Conservation (phyloP, 1,284 basidiomycete species). For the Trichosporon faecale region DNA sequence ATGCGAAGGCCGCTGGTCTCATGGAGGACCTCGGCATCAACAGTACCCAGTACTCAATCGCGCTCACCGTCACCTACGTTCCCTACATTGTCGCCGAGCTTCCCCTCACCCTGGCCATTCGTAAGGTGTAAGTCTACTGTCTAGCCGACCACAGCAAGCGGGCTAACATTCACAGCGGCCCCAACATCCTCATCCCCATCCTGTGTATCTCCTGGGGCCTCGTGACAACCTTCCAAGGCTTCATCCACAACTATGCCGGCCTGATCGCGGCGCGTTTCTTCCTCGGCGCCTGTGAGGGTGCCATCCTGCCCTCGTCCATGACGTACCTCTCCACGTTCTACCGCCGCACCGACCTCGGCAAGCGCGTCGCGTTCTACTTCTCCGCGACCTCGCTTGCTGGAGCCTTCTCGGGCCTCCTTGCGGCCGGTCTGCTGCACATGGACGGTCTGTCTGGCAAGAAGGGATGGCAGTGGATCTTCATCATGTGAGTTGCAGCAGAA, state of each 20-base stretch:
- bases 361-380: slow-evolving; percentile 58
- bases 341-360: slow-evolving; percentile 56
- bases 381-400: slow-evolving; percentile 57
- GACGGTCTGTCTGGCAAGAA: slow-evolving; percentile 50
- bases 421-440: slow-evolving; percentile 57
- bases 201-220: slow-evolving; percentile 59
- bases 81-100: slow-evolving; percentile 37
- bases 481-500: slow-evolving; percentile 45
- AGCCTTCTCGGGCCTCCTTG: slow-evolving; percentile 53
- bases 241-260: slow-evolving; percentile 60
- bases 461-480: slow-evolving; percentile 58
- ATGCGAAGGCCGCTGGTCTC: slow-evolving; percentile 59
- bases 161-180: slow-evolving; percentile 22
- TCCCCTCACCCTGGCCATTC: slow-evolving; percentile 31
- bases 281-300: slow-evolving; percentile 65
- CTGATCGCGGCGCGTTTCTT: slow-evolving; percentile 63
- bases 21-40: slow-evolving; percentile 49
- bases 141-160: neutral
- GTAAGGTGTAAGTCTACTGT: slow-evolving; percentile 21
- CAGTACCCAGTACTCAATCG: slow-evolving; percentile 33
- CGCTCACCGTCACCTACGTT: slow-evolving; percentile 35
- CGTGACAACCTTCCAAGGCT: slow-evolving; percentile 61
- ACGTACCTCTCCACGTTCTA: slow-evolving; percentile 58
- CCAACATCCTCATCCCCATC: slow-evolving; percentile 54
- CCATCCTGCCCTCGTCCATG: slow-evolving; percentile 57